These are phyloP conservation scores for Myxozyma geophila DNA, from an alignment of 805 yeast genomes.

Conservation along the genomic window DNA sequence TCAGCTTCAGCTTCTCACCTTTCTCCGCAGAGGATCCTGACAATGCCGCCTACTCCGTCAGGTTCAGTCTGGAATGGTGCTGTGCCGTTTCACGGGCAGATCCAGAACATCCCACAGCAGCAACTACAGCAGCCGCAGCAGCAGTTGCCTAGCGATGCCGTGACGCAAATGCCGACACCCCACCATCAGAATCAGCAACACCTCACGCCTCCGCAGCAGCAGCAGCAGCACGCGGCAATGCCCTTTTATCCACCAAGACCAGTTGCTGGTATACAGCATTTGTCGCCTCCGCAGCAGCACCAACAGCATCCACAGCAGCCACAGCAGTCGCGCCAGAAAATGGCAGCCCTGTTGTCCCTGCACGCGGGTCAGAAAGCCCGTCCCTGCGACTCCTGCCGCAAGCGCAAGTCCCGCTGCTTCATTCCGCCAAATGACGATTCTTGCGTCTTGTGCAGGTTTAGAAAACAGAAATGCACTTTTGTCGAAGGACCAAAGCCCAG, in stretches of 20 bases:
- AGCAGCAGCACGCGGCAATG: background rate
- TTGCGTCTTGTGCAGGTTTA: constrained; percentile 70
- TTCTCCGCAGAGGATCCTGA: background rate
- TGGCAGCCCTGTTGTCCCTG: constrained; percentile 20
- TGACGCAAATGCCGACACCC: background rate
- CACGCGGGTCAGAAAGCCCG: constrained; percentile 40
- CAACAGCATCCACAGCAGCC: constrained; percentile 6
- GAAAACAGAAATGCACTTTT: constrained; percentile 81
- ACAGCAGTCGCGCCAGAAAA: constrained; percentile 11
- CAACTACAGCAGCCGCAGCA: constrained; percentile 14
- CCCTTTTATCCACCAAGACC: constrained; percentile 1
- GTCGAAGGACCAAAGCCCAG: constrained; percentile 56
- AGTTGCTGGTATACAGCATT: background rate
- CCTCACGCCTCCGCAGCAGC: background rate
- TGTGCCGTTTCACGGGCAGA: constrained; percentile 59
- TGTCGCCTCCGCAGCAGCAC: background rate
- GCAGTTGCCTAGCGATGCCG: background rate
- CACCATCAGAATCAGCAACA: constrained; percentile 14
- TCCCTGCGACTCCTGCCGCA: constrained; percentile 86
- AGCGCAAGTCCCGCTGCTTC: constrained; percentile 80
- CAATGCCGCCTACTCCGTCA: constrained; percentile 9
- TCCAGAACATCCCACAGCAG: constrained; percentile 20
- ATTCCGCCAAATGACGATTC: constrained; percentile 59
- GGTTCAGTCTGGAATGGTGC: constrained; percentile 6
- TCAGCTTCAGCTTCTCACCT: background rate